Base-by-base conservation (phyloP, 441 rosid species). In the Omphalea diandra region DNA sequence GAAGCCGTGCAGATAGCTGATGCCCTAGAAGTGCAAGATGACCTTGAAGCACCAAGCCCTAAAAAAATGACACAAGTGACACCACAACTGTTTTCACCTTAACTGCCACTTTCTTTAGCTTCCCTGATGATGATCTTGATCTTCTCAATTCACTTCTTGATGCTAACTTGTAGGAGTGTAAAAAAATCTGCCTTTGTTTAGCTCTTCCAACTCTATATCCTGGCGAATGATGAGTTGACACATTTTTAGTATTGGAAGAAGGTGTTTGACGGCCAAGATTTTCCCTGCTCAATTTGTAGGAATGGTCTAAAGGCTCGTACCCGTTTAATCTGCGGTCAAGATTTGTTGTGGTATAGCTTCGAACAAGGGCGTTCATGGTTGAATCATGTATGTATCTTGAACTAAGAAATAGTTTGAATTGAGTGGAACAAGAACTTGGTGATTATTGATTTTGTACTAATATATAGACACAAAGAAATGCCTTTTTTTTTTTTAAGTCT, bases 351-450 rank as follows among this genome's bases (percentile, higher is more conserved):
- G 79, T 68, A 70, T 81, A 44, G 78, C 53, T 83, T 22, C 76
- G 82, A 36, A 75, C 81, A 6, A 83, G 87, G 46, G 83, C 44
- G 69, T 63, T 66, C 91, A 85, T 87, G 72, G 76, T 61, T 32
- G 53, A 2, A 53, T 8, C 4, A 10, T 1, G 15, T 53, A 24
- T 22, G 9, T 5, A 53, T 2, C 43, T 10, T 7, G 33, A 29
- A n/a, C 43, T 1, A 12, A 35, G 32, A 35, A 43, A 35, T 14
- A 1, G 12, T 22, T 1, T 1, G 17, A n/a, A 55, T 6, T 26
- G 46, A 10, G 56, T 46, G 58, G 44, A 29, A 43, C 8, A 41
- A 31, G 55, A 29, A 46, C 38, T 26, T 20, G 7, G 22, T 55
- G 14, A 3, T 29, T n/a, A n/a, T 65, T 11, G 33, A 2, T 17